Evolutionary conservation across 306 rosid species (phyloP).

Genomic region (Rosa multiflora): DNA sequence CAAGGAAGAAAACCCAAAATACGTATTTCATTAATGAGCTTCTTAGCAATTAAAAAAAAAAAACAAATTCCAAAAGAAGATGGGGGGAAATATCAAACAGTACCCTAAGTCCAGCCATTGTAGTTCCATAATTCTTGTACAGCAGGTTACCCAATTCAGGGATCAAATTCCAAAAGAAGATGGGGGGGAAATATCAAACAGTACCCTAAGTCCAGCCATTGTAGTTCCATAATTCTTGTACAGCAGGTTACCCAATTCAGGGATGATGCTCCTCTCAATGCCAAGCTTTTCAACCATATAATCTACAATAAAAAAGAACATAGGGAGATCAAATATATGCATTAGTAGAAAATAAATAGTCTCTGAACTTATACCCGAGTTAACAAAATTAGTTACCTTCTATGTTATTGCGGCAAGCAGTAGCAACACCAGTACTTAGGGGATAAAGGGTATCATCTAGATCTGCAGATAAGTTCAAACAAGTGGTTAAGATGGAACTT

Average conservation of each 20-base stretch:
- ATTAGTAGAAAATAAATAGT: neutral
- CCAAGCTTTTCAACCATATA: conserved; percentile 88
- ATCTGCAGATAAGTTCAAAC: conserved; percentile 45
- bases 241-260: conserved; percentile 58
- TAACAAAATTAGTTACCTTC: conserved; percentile 47
- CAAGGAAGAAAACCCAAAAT: conserved; percentile 27
- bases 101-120: conserved; percentile 99
- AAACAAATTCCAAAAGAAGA: neutral
- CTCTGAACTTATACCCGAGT: neutral
- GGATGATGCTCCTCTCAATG: conserved; percentile 63
- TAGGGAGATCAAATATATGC: neutral
- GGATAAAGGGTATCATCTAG: conserved; percentile 94
- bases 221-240: conserved; percentile 93
- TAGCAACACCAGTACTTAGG: conserved; percentile 69
- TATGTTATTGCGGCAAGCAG: conserved; percentile 63
- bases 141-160: conserved; percentile 59
- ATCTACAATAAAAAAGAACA: conserved; percentile 38
- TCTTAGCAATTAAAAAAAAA: conserved; percentile 3
- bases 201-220: conserved; percentile 97
- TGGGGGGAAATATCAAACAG: neutral
- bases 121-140: conserved; percentile 88
- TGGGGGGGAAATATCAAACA: neutral
- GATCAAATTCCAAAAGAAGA: conserved; percentile 23
- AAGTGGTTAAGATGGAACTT: conserved; percentile 5
- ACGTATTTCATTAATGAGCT: neutral